Evolutionary conservation across 2,329 filamentous ascomycete genomes (phyloP), one percentile per base, ranked within the genome.

Genomic region (Trichoderma oligosporum): DNA sequence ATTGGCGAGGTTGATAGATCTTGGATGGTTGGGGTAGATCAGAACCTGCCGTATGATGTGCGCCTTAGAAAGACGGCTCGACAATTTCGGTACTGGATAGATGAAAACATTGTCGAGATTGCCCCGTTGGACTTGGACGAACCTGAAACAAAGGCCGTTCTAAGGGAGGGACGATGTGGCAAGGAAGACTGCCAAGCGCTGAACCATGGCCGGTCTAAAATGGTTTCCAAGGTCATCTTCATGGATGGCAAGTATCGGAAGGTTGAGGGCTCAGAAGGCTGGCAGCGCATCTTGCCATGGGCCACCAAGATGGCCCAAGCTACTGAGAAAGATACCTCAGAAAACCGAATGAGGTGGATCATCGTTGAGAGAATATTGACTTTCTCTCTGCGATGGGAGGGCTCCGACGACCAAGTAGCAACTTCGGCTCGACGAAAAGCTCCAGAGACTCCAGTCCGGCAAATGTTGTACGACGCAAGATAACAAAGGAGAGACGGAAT

Each of bases 61-160:
- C 69, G 68, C 3, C 60, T 70, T 22, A 65, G 64, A 51, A 64
- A 68, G 47, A 67, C 71, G 45, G 72, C 72, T 4, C 69, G 70
- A 16, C 69, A 73, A 56, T 74, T 73, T 51, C 64, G 69, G 18
- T 74, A 73, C 56, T 74, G 72, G 71, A 67, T 73, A 41, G 65
- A 72, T 39, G 70, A 72, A 9, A 66, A 68, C 56, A 69, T 71
- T 20, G 69, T 74, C 20, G 72, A 74, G 58, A 72, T 74, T 64
- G 68, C 70, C 8, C 62, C 67, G 1, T 63, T 74, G 51, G 68
- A 71, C 33, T 60, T 73, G 4, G 62, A 66, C 31, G 71, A 73
- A 16, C 62, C 71, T 7, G 71, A 73, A 47, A 67, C 69, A 5
- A 68, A 66, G 35, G 63, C 67, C 8, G 67, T 74, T 7, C 56